Conservation (phyloP, 202 grass and related monocot species). For the Setaria italica region DNA sequence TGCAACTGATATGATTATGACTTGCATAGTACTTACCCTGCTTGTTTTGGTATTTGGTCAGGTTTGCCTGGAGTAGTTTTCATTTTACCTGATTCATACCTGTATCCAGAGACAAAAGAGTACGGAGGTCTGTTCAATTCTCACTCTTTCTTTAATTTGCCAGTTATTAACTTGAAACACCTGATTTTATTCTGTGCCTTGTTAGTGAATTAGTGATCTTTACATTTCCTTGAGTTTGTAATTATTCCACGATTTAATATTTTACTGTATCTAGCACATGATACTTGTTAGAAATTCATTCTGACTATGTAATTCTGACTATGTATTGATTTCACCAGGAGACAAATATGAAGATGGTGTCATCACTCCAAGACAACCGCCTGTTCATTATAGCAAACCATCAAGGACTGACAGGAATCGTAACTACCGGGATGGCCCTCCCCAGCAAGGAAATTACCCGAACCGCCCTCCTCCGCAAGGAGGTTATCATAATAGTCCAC, state of each 20-base stretch:
- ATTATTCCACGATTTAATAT: not conserved
- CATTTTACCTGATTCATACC: conserved; percentile 90
- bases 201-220: not conserved
- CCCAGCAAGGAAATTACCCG: conserved; percentile 53
- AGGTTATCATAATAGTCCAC: conserved; percentile 48
- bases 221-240: not conserved
- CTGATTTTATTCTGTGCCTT: not conserved
- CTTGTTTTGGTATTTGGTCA: conserved; percentile 51
- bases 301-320: not conserved
- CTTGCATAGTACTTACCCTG: not conserved
- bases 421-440: conserved; percentile 52
- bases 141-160: conserved; percentile 2
- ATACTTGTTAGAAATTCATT: not conserved
- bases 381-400: conserved; percentile 73
- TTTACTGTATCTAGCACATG: not conserved
- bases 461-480: conserved; percentile 43
- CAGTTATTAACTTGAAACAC: not conserved
- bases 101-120: conserved; percentile 93
- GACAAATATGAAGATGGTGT: conserved; percentile 93
- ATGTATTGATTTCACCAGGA: conserved; percentile 55
- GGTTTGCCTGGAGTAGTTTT: conserved; percentile 97
- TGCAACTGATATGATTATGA: not conserved
- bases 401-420: conserved; percentile 60
- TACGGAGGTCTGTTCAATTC: conserved; percentile 75
- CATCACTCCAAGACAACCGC: conserved; percentile 83